Base-by-base conservation (phyloP, 2,329 filamentous ascomycete species). In the Biscogniauxia marginata region DNA sequence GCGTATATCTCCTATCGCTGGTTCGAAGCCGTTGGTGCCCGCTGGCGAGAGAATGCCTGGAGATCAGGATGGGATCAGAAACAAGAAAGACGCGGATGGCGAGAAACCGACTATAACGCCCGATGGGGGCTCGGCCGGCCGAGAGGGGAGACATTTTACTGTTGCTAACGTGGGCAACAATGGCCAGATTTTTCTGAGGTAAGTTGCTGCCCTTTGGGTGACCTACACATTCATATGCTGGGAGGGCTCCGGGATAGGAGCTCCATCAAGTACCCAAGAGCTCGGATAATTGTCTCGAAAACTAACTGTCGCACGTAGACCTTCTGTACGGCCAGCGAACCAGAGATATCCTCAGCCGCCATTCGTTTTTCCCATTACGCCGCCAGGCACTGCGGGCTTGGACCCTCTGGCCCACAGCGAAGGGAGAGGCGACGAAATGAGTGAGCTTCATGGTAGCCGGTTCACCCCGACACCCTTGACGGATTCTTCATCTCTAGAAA, bases 91-190 rank as follows among this genome's bases (percentile, higher is more conserved):
- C 55, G 74, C 75, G 52, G 85, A 87, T 53, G 67, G 77, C 9
- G 80, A 81, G 55, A 84, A 78, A 67, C 77, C 75, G 65, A 82
- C 85, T 53, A 75, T 85, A 55, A 74, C 78, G n/a, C 79, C 82
- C 9, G 87, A 90, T 66, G 82, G 82, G 56, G 75, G 79, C 55
- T 83, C 85, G 48, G 83, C 79, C 53, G 81, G 83, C 30, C 81
- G 86, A 57, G 84, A 87, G 69, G 87, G 85, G 49, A 83, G 87
- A 53, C 86, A 90, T 67, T 93, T 93, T 70, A 86, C 88, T 2
- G 90, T 93, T 53, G 85, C 87, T 50, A 93, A 92, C 71, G 89
- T 93, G 57, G 89, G 89, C 21, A 90, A 91, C 70, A 91, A 92
- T 73, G 90, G 90, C 43, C 86, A 87, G 70, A 90, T 93, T 72